Percentiles rank a stretch among this genome's conserved stretches.
phyloP scores from a whole-genome alignment of 2,329 filamentous ascomycete species.

The Fusarium incarnatum region DNA sequence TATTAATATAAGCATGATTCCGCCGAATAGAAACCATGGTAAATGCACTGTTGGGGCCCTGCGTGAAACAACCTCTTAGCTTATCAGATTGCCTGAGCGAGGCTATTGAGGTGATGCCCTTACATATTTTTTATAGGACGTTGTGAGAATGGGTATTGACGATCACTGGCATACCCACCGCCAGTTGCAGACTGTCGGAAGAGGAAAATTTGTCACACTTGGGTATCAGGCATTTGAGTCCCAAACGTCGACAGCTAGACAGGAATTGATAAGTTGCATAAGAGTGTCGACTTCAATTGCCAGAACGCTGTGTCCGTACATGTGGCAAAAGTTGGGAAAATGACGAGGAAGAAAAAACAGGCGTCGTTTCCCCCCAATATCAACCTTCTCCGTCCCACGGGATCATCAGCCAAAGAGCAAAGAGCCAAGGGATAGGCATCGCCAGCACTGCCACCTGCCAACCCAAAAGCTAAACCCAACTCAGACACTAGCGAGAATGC shows the following conservation, averaged over 20 bases:
- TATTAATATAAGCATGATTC: slow-evolving; percentile 6
- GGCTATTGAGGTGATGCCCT: not conserved
- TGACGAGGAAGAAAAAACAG: not conserved
- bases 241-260: not conserved
- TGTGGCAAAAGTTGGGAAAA: not conserved
- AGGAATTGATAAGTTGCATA: not conserved
- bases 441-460: slow-evolving; percentile 22
- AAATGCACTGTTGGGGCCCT: slow-evolving; percentile 15
- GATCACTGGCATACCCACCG: not conserved
- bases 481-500: not conserved
- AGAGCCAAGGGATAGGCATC: slow-evolving; percentile 11
- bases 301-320: not conserved
- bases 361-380: not conserved
- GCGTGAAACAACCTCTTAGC: not conserved
- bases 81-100: no score
- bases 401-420: not conserved
- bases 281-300: not conserved
- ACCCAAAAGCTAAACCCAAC: slow-evolving; percentile 13
- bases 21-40: slow-evolving; percentile 24
- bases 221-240: not conserved
- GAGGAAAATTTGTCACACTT: not conserved
- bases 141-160: not conserved
- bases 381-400: not conserved
- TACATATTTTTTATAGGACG: not conserved
- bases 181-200: not conserved